Conservation (phyloP, 345 rosid species). For the Geranium brycei region DNA sequence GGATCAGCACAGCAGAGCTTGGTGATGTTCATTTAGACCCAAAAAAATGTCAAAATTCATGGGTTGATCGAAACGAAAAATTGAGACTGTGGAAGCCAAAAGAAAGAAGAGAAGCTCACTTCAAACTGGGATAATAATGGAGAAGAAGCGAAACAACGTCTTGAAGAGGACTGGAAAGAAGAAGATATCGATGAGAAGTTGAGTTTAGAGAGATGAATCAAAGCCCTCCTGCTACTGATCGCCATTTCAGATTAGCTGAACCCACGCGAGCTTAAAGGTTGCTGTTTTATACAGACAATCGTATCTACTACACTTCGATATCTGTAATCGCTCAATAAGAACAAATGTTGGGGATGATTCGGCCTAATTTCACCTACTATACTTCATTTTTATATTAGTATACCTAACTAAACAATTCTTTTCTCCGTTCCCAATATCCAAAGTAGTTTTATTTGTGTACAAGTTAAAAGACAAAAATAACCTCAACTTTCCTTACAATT, state of each 20-base stretch:
- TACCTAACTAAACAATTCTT: no score
- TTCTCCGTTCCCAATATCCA: no score
- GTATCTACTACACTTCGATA: not conserved
- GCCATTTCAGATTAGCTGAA: conserved; percentile 7
- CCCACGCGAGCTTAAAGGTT: not conserved
- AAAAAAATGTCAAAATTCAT: not conserved
- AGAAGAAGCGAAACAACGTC: conserved; percentile 11
- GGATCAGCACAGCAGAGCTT: not conserved
- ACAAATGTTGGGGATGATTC: no score
- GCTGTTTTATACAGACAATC: not conserved
- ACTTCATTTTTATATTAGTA: no score
- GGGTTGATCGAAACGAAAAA: not conserved
- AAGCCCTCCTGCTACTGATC: conserved; percentile 4
- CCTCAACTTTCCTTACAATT: no score
- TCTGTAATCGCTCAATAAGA: no score
- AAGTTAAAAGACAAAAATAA: no score
- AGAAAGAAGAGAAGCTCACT: conserved; percentile 9
- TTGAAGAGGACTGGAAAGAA: not conserved
- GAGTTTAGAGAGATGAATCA: conserved; percentile 1
- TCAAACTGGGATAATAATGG: conserved; percentile 11
- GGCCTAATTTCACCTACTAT: no score
- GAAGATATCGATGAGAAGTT: not conserved
- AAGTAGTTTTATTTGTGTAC: no score
- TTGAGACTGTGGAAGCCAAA: not conserved
- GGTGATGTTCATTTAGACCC: not conserved